These are phyloP conservation scores for Durusdinium trenchii DNA, from an alignment of 73 alveolate species.

Conservation along the genomic window DNA sequence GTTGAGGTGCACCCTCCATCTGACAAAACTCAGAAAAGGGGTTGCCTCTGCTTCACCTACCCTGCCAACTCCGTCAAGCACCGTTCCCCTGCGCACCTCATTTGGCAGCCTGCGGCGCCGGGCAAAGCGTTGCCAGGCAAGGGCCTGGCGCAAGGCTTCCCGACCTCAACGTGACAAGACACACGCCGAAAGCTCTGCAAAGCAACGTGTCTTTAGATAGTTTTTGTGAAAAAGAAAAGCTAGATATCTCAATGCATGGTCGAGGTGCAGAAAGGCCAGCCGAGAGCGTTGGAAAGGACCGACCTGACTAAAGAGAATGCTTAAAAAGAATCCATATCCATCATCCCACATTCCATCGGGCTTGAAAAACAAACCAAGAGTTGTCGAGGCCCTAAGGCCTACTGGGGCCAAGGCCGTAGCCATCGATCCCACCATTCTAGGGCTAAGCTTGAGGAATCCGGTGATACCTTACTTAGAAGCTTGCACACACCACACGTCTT, in stretches of 20 bases:
- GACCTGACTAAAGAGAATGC: neutral
- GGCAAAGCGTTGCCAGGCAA: constrained; percentile 14
- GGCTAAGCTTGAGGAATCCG: neutral
- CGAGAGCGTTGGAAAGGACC: neutral
- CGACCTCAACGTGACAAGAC: neutral
- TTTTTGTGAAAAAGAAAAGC: too few species aligned
- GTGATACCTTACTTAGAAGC: neutral
- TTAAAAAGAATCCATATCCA: neutral
- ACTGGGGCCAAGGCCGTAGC: neutral
- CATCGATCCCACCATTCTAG: constrained; percentile 43
- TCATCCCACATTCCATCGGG: neutral
- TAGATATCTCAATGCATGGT: too few species aligned
- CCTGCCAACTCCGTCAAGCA: too few species aligned
- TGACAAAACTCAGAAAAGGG: too few species aligned
- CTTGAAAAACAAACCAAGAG: neutral
- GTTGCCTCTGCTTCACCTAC: too few species aligned
- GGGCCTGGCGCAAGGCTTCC: constrained; percentile 54
- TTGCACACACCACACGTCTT: too few species aligned
- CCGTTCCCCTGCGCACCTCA: neutral
- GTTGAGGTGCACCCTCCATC: too few species aligned
- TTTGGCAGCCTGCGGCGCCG: neutral
- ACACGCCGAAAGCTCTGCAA: too few species aligned
- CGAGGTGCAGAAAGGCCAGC: constrained; percentile 40
- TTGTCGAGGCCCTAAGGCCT: too few species aligned
- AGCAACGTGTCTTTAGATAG: neutral